Conservation (phyloP, 2,329 filamentous ascomycete genomes). For the Verticillium klebahnii region DNA sequence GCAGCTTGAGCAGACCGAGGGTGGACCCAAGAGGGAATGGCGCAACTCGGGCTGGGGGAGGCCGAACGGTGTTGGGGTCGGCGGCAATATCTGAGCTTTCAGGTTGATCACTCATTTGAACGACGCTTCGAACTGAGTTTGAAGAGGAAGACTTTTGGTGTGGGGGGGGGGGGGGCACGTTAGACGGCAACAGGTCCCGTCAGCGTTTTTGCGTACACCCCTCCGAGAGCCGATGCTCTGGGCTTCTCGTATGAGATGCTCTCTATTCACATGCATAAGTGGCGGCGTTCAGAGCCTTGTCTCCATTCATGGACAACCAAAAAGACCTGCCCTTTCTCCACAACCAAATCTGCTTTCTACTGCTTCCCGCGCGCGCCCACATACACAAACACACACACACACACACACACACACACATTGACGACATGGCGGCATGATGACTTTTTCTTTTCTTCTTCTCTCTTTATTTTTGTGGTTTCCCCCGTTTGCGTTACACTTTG, state of each 20-base stretch:
- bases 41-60: slow-evolving; percentile 52
- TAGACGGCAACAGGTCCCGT: background rate
- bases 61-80: slow-evolving; percentile 45
- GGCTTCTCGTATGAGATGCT: background rate
- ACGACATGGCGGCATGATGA: slow-evolving; percentile 8
- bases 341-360: slow-evolving; percentile 6
- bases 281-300: slow-evolving; percentile 25
- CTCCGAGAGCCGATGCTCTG: background rate
- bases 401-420: background rate
- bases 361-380: slow-evolving; percentile 8
- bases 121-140: background rate
- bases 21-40: slow-evolving; percentile 48
- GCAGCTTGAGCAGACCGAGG: slow-evolving; percentile 32
- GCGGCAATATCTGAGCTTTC: slow-evolving; percentile 32
- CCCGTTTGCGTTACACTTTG: slow-evolving; percentile 6
- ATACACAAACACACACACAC: no score
- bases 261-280: slow-evolving; percentile 24
- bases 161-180: background rate
- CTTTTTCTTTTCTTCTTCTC: slow-evolving; percentile 11
- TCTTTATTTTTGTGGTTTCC: slow-evolving; percentile 10
- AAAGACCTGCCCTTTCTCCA: slow-evolving; percentile 13
- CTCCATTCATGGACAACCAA: slow-evolving; percentile 7
- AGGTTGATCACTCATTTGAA: background rate
- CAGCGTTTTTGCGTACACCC: background rate
- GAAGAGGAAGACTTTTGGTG: background rate